Percentiles rank a stretch among this genome's conserved stretches.
phyloP scores from a whole-genome alignment of 371 early-diverging fungal species.

The Conidiobolus coronatus region DNA sequence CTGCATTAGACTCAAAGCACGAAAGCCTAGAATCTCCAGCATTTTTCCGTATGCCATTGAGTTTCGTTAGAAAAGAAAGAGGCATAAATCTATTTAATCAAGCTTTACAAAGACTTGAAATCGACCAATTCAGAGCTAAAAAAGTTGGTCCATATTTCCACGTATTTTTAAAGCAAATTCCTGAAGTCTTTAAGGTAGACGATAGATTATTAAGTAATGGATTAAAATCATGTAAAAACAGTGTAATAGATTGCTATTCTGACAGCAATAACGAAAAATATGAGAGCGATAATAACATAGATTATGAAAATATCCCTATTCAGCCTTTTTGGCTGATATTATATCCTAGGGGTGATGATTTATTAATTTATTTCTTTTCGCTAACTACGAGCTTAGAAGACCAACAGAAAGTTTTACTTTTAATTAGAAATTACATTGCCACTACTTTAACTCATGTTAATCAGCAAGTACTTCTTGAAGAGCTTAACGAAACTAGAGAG shows the following conservation, averaged over 20 bases:
- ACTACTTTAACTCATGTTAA: slow-evolving; percentile 42
- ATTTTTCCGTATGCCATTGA: slow-evolving; percentile 25
- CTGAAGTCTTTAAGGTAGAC: too few relatives aligned
- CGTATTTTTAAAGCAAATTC: slow-evolving; percentile 7
- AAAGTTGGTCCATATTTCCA: slow-evolving; percentile 34
- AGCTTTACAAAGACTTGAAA: slow-evolving; percentile 21
- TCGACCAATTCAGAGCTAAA: slow-evolving; percentile 21
- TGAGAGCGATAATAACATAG: not conserved
- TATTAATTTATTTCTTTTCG: slow-evolving; percentile 47
- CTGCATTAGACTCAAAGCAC: slow-evolving; percentile 31
- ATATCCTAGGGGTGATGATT: slow-evolving; percentile 22
- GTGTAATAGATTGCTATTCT: too few relatives aligned
- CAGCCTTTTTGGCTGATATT: slow-evolving; percentile 36
- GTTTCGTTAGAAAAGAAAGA: slow-evolving; percentile 25
- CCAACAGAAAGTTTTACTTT: slow-evolving; percentile 25
- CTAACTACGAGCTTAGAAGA: slow-evolving; percentile 26
- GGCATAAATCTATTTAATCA: slow-evolving; percentile 29
- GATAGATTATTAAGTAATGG: too few relatives aligned
- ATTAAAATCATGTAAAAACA: too few relatives aligned
- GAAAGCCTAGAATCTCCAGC: slow-evolving; percentile 41
- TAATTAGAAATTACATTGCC: slow-evolving; percentile 26
- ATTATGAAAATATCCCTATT: too few relatives aligned
- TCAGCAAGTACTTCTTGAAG: slow-evolving; percentile 29
- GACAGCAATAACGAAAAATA: not conserved
- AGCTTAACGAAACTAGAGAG: slow-evolving; percentile 32